These are phyloP conservation scores for Wickerhamiella cacticola DNA, from an alignment of 805 yeast genomes.

Conservation along the genomic window DNA sequence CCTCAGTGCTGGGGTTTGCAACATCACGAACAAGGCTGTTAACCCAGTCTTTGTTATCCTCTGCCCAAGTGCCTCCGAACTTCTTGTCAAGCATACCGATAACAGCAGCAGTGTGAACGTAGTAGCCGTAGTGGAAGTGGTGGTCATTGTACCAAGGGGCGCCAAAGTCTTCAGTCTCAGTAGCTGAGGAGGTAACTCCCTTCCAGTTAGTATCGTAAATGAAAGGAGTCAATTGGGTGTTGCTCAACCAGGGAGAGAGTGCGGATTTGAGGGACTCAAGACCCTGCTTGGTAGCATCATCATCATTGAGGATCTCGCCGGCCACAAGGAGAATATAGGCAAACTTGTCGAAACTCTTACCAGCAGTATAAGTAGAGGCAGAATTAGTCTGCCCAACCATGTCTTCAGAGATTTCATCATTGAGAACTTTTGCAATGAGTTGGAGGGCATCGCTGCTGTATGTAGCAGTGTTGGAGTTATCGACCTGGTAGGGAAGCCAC, in stretches of 20 bases:
- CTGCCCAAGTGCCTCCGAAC: slow-evolving; percentile 42
- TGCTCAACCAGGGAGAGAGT: slow-evolving; percentile 52
- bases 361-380: slow-evolving; percentile 84
- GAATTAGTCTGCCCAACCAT: slow-evolving; percentile 46
- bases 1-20: slow-evolving; percentile 44
- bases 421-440: slow-evolving; percentile 38
- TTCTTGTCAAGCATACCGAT: slow-evolving; percentile 49
- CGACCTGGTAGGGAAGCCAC: slow-evolving; percentile 45
- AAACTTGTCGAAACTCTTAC: slow-evolving; percentile 78
- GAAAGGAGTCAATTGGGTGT: slow-evolving; percentile 60
- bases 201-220: slow-evolving; percentile 60
- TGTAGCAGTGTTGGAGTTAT: slow-evolving; percentile 32
- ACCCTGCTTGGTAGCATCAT: slow-evolving; percentile 37
- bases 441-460: slow-evolving; percentile 31
- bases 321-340: slow-evolving; percentile 73
- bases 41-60: slow-evolving; percentile 43
- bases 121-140: slow-evolving; percentile 82
- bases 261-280: slow-evolving; percentile 55
- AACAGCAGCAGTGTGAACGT: slow-evolving; percentile 69
- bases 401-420: slow-evolving; percentile 43
- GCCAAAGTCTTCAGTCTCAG: slow-evolving; percentile 54
- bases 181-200: slow-evolving; percentile 29
- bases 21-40: slow-evolving; percentile 54
- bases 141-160: slow-evolving; percentile 70
- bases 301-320: slow-evolving; percentile 51